Evolutionary conservation across 2,329 filamentous ascomycete genomes (phyloP).

Genomic region (Raffaelea arxii): DNA sequence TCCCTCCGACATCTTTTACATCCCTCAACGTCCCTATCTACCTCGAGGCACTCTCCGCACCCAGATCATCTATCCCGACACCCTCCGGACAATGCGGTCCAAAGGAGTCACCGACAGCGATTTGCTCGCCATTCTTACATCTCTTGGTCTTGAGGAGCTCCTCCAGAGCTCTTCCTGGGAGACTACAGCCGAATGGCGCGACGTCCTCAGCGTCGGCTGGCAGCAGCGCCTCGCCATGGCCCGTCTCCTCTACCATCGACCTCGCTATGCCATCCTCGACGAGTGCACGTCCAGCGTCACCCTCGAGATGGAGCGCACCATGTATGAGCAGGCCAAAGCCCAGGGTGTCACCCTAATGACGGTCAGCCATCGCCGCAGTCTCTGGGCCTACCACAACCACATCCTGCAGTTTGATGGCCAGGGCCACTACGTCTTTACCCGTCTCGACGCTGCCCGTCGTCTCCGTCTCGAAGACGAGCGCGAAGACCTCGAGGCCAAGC

Average conservation of each 20-base stretch:
- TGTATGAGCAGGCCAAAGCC: constrained; percentile 94
- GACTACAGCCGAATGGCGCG: constrained; percentile 91
- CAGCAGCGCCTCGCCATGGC: constrained; percentile 98
- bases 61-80: constrained; percentile 95
- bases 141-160: constrained; percentile 75
- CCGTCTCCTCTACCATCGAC: constrained; percentile 83
- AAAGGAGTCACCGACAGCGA: constrained; percentile 77
- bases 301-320: constrained; percentile 83
- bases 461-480: constrained; percentile 89
- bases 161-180: constrained; percentile 57
- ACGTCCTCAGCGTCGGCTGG: constrained; percentile 81
- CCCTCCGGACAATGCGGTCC: constrained; percentile 73
- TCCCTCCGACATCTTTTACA: constrained; percentile 93
- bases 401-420: constrained; percentile 97
- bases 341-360: constrained; percentile 95
- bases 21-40: constrained; percentile 90
- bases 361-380: constrained; percentile 77
- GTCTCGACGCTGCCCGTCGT: constrained; percentile 76
- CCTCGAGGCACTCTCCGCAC: constrained; percentile 86
- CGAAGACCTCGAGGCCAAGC: constrained; percentile 79
- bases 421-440: constrained; percentile 82
- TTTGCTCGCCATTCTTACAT: constrained; percentile 63
- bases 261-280: constrained; percentile 89
- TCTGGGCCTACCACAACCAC: constrained; percentile 94
- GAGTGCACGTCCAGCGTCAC: constrained; percentile 97